Percentiles rank a stretch among this genome's conserved stretches.
Conservation (phyloP, 2,329 filamentous ascomycete genomes). For the Colletotrichum filicis region DNA sequence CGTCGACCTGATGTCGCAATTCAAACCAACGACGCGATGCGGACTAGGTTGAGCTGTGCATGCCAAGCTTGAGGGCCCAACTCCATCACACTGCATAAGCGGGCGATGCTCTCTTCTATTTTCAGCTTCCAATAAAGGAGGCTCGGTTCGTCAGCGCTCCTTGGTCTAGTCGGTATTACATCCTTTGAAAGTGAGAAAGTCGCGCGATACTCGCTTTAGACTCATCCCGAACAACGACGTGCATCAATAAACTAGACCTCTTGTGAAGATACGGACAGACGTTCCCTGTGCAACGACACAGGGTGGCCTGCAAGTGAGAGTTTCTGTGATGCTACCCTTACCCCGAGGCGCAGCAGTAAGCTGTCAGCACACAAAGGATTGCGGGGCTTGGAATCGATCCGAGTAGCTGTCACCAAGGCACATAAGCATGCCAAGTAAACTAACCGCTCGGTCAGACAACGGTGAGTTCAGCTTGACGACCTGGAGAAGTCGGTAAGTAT, state of each 20-base stretch:
- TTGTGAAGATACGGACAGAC: background rate
- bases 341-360: background rate
- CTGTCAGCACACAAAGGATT: background rate
- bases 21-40: background rate
- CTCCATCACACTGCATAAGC: slow-evolving; percentile 10
- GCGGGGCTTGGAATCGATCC: background rate
- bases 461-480: slow-evolving; percentile 5
- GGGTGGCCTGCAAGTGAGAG: background rate
- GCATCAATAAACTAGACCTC: background rate
- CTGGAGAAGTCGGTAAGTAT: background rate
- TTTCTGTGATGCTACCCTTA: no score
- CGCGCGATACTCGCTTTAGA: background rate
- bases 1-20: background rate
- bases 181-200: background rate
- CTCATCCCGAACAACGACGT: background rate
- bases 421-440: background rate
- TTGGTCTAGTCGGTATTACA: background rate
- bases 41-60: background rate
- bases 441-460: background rate
- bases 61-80: background rate
- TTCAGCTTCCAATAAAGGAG: background rate
- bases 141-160: background rate
- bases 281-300: background rate
- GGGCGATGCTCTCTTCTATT: background rate
- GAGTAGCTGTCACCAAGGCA: background rate